A percentile compares a stretch with the other conserved stretches of the same genome.
Conservation (phyloP, 2,329 filamentous ascomycete genomes). For the Alternaria solani region DNA sequence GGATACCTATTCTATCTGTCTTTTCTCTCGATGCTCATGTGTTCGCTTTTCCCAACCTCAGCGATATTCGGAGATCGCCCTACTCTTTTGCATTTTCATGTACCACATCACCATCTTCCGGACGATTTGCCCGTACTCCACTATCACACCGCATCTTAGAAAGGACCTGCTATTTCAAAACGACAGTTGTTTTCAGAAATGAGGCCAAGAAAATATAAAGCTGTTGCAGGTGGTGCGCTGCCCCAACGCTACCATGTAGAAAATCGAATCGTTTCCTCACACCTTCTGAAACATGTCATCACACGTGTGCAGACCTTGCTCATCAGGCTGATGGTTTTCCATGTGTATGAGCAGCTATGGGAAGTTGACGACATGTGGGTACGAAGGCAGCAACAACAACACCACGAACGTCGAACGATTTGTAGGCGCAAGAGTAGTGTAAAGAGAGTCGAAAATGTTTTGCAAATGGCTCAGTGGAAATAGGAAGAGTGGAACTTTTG, state of each 20-base stretch:
- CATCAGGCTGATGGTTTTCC: background rate
- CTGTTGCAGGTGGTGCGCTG: background rate
- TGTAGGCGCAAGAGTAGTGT: background rate
- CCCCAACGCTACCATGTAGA: background rate
- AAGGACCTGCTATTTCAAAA: background rate
- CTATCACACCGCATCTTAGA: background rate
- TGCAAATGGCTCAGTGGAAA: background rate
- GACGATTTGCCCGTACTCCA: no score
- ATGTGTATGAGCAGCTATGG: background rate
- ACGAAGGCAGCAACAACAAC: background rate
- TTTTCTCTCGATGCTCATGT: background rate
- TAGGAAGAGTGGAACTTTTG: background rate
- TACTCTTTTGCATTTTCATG: background rate
- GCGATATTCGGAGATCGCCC: background rate
- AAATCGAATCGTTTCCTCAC: background rate
- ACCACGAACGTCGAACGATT: background rate
- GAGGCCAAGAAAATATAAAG: background rate
- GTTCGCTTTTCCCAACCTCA: background rate
- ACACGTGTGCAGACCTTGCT: background rate
- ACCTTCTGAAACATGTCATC: fast-evolving
- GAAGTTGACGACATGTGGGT: background rate
- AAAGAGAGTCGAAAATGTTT: background rate
- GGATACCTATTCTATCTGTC: background rate
- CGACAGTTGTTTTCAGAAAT: background rate
- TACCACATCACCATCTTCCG: background rate